A percentile compares a stretch with the other conserved stretches of the same genome.
These are phyloP conservation scores for Monotropa hypopitys DNA, from an alignment of 179 eudicot species.

Conservation along the genomic window DNA sequence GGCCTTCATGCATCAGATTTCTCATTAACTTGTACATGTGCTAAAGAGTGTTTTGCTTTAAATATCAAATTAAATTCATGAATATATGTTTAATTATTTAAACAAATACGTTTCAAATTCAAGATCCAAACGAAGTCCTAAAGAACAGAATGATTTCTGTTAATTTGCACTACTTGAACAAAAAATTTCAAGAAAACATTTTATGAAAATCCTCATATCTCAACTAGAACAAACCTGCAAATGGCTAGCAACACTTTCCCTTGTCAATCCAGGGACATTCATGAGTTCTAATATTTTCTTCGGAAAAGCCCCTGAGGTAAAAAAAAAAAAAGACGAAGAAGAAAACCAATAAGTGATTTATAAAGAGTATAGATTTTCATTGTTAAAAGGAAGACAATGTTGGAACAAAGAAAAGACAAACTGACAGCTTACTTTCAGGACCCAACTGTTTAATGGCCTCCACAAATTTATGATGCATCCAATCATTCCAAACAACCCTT, in stretches of 20 bases:
- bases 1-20: background rate
- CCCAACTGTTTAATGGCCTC: slow-evolving; percentile 22
- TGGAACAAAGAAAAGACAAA: background rate
- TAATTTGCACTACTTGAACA: background rate
- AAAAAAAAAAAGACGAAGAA: background rate
- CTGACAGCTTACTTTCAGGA: slow-evolving; percentile 17
- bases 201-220: background rate
- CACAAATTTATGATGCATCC: slow-evolving; percentile 25
- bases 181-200: background rate
- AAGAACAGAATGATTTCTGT: background rate
- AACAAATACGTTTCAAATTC: background rate
- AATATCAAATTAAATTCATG: too few relatives aligned
- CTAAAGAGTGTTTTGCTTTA: too few relatives aligned
- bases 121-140: background rate
- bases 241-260: slow-evolving; percentile 35
- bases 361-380: background rate
- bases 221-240: slow-evolving; percentile 21
- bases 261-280: slow-evolving; percentile 23
- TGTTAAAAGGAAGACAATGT: too few relatives aligned
- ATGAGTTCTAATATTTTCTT: slow-evolving; percentile 29
- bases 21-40: background rate
- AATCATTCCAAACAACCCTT: slow-evolving; percentile 20
- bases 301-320: slow-evolving; percentile 19
- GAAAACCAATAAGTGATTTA: background rate
- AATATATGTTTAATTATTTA: background rate